A percentile compares a stretch with the other conserved stretches of the same genome.
Conservation (phyloP, 495 filamentous ascomycete genomes). For the Bryoglossum gracile region DNA sequence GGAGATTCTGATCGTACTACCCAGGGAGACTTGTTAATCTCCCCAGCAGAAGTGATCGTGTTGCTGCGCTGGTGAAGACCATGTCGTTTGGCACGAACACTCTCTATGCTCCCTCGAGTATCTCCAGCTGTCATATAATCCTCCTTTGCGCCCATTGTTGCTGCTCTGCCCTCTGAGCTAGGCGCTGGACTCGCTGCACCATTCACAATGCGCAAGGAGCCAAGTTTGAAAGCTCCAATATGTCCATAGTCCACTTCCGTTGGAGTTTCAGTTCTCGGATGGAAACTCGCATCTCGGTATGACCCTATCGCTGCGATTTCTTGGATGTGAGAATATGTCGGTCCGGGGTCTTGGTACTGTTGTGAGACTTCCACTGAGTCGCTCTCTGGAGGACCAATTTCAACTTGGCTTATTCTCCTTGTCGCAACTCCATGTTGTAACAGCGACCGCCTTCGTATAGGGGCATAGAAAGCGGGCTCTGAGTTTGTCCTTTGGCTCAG, state of each 20-base stretch:
- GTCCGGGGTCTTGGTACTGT: background rate
- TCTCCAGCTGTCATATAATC: constrained; percentile 9
- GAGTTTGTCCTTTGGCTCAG: constrained; percentile 16
- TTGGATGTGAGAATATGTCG: constrained; percentile 4
- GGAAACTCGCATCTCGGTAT: background rate
- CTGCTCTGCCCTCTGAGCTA: constrained; percentile 8
- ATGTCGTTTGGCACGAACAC: background rate
- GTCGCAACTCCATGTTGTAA: constrained; percentile 24
- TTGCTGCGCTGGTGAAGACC: constrained; percentile 10
- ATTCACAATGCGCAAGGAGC: constrained; percentile 51
- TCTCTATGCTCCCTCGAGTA: background rate
- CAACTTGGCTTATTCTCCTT: constrained; percentile 12
- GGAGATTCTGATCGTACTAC: constrained; percentile 16
- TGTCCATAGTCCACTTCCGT: constrained; percentile 22
- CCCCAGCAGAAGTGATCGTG: constrained; percentile 5
- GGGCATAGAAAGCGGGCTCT: constrained; percentile 13
- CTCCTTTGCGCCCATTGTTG: constrained; percentile 7
- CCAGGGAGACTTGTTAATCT: constrained; percentile 10
- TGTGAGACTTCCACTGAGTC: constrained; percentile 5
- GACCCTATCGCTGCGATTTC: constrained; percentile 7
- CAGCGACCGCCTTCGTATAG: constrained; percentile 19
- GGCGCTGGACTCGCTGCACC: constrained; percentile 41
- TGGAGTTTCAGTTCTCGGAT: constrained; percentile 22
- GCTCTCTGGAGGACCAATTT: constrained; percentile 8
- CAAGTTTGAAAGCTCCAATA: constrained; percentile 51